Evolutionary conservation across 306 rosid genomes (phyloP).

Genomic region (Arachis hypogaea): DNA sequence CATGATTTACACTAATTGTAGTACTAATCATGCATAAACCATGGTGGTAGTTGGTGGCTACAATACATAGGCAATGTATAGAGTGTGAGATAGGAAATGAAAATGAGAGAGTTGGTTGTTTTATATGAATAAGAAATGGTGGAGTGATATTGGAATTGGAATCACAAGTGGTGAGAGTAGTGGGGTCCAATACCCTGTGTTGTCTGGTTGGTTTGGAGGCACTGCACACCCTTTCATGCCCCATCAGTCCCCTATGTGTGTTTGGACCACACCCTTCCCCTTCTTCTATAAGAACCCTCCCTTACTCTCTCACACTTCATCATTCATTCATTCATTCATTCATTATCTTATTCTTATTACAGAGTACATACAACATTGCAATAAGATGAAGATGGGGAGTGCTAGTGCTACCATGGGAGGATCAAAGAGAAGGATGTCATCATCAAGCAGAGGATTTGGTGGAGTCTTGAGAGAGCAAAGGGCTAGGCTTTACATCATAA

Average conservation of each 20-base stretch:
- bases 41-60: conserved; percentile 56
- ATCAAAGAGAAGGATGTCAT: conserved; percentile 69
- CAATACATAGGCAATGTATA: conserved; percentile 30
- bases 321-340: no score
- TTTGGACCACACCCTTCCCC: conserved; percentile 48
- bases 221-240: conserved; percentile 78
- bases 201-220: conserved; percentile 77
- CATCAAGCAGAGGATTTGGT: conserved; percentile 78
- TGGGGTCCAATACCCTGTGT: conserved; percentile 58
- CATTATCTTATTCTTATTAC: no score
- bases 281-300: conserved; percentile 53
- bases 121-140: no score
- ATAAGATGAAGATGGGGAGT: conserved; percentile 67
- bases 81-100: conserved; percentile 49
- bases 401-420: conserved; percentile 44
- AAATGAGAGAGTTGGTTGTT: conserved; percentile 29
- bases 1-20: no score
- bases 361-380: no score
- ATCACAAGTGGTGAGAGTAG: conserved; percentile 47
- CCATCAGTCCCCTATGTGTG: conserved; percentile 55
- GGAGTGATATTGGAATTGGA: conserved; percentile 29
- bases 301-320: not conserved
- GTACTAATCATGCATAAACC: no score
- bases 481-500: conserved; percentile 84
- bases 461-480: conserved; percentile 85